Percentiles rank a stretch among this genome's conserved stretches.
phyloP scores from a whole-genome alignment of 306 rosid species.

The Pyrus pyrifolia region DNA sequence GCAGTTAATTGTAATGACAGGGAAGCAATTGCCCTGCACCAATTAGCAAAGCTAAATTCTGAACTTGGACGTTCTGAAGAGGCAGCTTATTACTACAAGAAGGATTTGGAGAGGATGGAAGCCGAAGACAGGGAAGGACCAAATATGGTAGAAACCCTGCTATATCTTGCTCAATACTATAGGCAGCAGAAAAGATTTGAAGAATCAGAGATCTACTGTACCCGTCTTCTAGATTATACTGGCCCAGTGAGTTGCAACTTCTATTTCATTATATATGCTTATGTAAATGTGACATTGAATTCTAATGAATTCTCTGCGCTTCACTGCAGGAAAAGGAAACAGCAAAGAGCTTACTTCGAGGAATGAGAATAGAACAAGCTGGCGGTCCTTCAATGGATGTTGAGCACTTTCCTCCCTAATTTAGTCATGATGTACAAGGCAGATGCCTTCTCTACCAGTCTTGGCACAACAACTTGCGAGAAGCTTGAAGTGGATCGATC shows the following conservation, averaged over 20 bases:
- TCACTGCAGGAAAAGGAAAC: constrained; percentile 81
- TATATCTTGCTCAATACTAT: constrained; percentile 69
- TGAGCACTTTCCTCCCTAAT: constrained; percentile 74
- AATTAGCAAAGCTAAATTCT: constrained; percentile 65
- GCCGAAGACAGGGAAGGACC: constrained; percentile 96
- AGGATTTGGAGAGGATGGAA: constrained; percentile 96
- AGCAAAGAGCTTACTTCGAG: constrained; percentile 81
- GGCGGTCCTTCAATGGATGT: constrained; percentile 64
- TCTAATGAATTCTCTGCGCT: not conserved
- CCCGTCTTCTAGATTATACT: constrained; percentile 89
- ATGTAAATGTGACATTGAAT: not conserved
- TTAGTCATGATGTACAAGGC: not conserved
- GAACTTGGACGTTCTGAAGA: constrained; percentile 72
- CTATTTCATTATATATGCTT: not conserved
- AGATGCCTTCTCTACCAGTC: constrained; percentile 9
- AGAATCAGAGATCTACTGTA: constrained; percentile 91
- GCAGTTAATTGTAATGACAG: constrained; percentile 81
- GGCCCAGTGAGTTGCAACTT: constrained; percentile 73
- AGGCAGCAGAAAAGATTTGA: constrained; percentile 49
- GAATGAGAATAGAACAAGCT: constrained; percentile 68
- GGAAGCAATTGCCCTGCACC: constrained; percentile 90
- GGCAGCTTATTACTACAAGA: constrained; percentile 84
- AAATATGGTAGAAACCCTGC: constrained; percentile 81
- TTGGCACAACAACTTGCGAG: not conserved
- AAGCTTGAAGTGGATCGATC: not conserved